Conservation (phyloP, 73 alveolate genomes). For the Paramecium caudatum region DNA sequence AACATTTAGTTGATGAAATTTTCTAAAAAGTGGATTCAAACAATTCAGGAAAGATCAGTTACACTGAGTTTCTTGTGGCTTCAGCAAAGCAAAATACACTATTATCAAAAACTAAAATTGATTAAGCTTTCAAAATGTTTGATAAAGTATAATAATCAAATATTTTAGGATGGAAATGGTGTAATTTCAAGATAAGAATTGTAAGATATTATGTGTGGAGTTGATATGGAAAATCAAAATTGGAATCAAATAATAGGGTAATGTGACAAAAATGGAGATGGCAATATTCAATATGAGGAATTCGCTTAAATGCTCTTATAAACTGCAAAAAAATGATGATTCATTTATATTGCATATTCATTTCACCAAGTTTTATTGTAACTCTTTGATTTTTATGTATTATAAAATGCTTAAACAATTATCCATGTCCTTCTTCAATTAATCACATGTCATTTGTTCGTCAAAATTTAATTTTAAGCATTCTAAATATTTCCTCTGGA, state of each 20-base stretch:
- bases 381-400: slow-evolving; percentile 11
- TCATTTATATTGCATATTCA: neutral
- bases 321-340: slow-evolving; percentile 8
- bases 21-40: slow-evolving; percentile 61
- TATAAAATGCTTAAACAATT: neutral
- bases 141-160: slow-evolving; percentile 9
- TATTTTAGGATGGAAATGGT: slow-evolving; percentile 69
- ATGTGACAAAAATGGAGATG: slow-evolving; percentile 76
- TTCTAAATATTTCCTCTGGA: slow-evolving; percentile 44
- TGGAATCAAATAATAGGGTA: slow-evolving; percentile 28
- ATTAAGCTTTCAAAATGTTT: slow-evolving; percentile 22
- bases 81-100: neutral
- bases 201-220: slow-evolving; percentile 67
- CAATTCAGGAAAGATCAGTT: slow-evolving; percentile 69
- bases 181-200: slow-evolving; percentile 6
- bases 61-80: slow-evolving; percentile 57
- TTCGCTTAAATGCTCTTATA: slow-evolving; percentile 37
- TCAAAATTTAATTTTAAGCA: slow-evolving; percentile 27
- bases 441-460: slow-evolving; percentile 10
- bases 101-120: slow-evolving; percentile 35
- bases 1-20: slow-evolving; percentile 21
- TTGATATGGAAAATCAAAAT: slow-evolving; percentile 58
- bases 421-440: slow-evolving; percentile 19
- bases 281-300: slow-evolving; percentile 60
- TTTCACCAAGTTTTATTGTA: slow-evolving; percentile 16